Percentiles rank a stretch among this genome's conserved stretches.
Conservation (phyloP, 192 early-diverging fungal genomes). For the Coemansia sp. region DNA sequence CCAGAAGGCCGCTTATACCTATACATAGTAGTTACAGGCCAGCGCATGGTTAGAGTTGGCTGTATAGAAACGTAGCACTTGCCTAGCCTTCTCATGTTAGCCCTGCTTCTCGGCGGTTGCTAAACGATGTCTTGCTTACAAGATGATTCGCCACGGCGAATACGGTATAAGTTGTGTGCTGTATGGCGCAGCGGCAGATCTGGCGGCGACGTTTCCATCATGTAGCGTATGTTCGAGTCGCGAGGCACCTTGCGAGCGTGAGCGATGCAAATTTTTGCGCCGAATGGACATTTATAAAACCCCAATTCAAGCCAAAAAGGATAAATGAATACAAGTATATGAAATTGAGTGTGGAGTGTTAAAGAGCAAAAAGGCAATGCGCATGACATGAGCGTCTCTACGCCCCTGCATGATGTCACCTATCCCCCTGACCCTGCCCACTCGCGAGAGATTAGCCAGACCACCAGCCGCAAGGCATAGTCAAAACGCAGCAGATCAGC, state of each 20-base stretch:
- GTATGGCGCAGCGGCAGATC: not conserved
- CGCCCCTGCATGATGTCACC: not conserved
- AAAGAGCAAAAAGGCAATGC: not conserved
- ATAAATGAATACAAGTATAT: not conserved
- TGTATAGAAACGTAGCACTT: not conserved
- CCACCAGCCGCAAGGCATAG: not conserved
- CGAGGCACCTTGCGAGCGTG: conserved; percentile 23
- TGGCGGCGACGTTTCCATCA: not conserved
- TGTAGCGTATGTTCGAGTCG: not conserved
- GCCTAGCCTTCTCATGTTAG: not conserved
- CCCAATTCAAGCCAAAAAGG: not conserved
- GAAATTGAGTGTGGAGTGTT: not conserved
- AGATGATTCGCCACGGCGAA: conserved; percentile 47
- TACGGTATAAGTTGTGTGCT: conserved; percentile 49
- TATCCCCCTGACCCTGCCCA: not conserved
- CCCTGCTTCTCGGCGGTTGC: not conserved
- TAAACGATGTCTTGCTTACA: conserved; percentile 21
- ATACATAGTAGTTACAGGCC: not conserved
- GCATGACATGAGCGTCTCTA: not conserved
- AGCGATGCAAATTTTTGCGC: conserved; percentile 19
- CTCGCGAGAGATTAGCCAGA: not conserved
- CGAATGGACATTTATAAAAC: conserved; percentile 6
- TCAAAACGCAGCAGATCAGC: not conserved
- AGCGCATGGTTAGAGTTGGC: not conserved
- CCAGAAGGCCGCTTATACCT: conserved; percentile 35